phyloP scores from a whole-genome alignment of 495 filamentous ascomycete genomes.

The Neurospora discreta region DNA sequence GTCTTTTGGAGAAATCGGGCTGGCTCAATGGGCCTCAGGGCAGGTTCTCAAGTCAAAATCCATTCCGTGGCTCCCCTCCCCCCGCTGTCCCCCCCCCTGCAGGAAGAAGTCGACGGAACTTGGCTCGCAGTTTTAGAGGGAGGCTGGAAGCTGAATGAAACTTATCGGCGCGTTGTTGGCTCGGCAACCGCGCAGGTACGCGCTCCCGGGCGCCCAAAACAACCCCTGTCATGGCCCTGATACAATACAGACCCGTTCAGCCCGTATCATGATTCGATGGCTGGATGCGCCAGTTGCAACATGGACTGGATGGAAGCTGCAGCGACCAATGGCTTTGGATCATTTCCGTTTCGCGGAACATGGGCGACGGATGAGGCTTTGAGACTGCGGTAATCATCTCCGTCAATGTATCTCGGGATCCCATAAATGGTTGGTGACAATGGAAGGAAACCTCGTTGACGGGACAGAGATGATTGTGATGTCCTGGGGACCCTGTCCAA shows the following conservation, averaged over 20 bases:
- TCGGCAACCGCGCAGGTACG: conserved; percentile 4
- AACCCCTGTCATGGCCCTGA: background rate
- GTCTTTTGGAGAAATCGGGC: background rate
- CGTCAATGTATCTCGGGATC: background rate
- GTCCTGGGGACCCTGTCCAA: background rate
- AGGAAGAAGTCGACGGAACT: background rate
- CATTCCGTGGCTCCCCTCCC: background rate
- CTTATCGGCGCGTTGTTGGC: conserved; percentile 1
- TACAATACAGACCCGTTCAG: background rate
- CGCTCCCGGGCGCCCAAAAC: background rate
- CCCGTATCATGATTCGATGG: background rate
- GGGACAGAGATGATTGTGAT: background rate
- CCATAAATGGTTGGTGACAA: background rate
- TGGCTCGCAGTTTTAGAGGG: background rate
- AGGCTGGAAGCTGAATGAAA: background rate
- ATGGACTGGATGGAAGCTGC: background rate
- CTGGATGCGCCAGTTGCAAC: background rate
- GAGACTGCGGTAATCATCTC: background rate
- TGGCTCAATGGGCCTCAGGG: background rate
- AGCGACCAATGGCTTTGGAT: background rate
- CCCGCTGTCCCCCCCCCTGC: background rate
- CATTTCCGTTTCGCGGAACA: background rate
- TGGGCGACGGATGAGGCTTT: background rate
- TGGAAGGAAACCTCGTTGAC: background rate
- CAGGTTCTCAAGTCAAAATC: background rate